A percentile compares a stretch with the other conserved stretches of the same genome.
Conservation (phyloP, 2,329 filamentous ascomycete species). For the Shiraia sp. region DNA sequence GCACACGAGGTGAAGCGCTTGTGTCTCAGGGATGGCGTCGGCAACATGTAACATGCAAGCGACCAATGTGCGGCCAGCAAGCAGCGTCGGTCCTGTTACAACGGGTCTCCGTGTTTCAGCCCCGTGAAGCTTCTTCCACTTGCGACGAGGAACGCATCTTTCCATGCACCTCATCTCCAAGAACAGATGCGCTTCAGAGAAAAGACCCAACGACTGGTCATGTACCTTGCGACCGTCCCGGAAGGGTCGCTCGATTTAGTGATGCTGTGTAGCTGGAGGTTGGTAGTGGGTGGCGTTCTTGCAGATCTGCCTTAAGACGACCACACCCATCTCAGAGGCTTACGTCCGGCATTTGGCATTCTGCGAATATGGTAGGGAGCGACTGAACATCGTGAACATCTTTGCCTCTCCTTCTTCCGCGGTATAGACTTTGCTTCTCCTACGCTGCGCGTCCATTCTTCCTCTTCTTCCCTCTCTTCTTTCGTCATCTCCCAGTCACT, state of each 20-base stretch:
- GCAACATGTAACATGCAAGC: conserved; percentile 16
- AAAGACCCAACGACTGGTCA: conserved; percentile 2
- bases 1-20: conserved; percentile 25
- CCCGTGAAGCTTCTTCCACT: conserved; percentile 15
- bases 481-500: conserved; percentile 15
- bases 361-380: conserved; percentile 26
- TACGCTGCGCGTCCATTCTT: conserved; percentile 35
- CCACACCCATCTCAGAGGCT: conserved; percentile 2
- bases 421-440: conserved; percentile 18
- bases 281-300: not conserved
- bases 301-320: conserved; percentile 28
- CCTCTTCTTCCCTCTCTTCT: conserved; percentile 13
- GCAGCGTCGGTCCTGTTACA: conserved; percentile 6
- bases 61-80: conserved; percentile 18
- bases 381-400: conserved; percentile 32
- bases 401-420: conserved; percentile 14
- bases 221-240: conserved; percentile 1
- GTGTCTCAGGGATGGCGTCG: conserved; percentile 12
- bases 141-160: conserved; percentile 10
- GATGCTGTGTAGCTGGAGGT: conserved; percentile 1
- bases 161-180: not conserved
- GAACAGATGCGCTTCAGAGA: not conserved
- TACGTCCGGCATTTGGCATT: conserved; percentile 6
- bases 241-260: not conserved
- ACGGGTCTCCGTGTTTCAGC: conserved; percentile 24